phyloP scores from a whole-genome alignment of 352 stramenopile species.

The Phytophthora palmivora region DNA sequence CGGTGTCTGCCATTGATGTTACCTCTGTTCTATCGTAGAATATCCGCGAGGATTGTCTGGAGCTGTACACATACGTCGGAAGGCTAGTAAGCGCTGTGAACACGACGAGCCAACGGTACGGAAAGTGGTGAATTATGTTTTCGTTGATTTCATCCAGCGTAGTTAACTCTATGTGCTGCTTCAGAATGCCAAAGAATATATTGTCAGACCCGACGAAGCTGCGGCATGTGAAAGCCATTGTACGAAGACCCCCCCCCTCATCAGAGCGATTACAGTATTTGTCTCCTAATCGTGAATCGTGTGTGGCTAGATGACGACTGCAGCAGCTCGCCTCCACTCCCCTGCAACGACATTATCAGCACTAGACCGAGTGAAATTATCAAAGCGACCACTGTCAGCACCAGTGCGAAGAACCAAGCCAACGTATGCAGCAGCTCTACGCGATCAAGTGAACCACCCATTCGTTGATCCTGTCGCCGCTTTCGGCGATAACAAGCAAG shows the following conservation, averaged over 20 bases:
- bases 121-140: background rate
- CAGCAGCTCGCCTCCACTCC: constrained; percentile 28
- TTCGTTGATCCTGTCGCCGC: constrained; percentile 12
- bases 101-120: constrained; percentile 32
- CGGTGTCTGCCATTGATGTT: background rate
- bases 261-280: background rate
- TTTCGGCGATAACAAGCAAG: constrained; percentile 11
- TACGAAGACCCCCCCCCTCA: constrained; percentile 31
- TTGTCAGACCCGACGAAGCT: constrained; percentile 73
- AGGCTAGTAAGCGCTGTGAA: constrained; percentile 45
- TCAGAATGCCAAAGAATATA: constrained; percentile 72
- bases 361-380: constrained; percentile 20
- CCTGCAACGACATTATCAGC: constrained; percentile 2
- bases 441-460: constrained; percentile 52
- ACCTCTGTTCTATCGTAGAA: constrained; percentile 38
- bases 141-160: background rate
- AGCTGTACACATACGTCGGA: constrained; percentile 73
- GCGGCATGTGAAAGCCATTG: constrained; percentile 73
- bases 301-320: constrained; percentile 52
- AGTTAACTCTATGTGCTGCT: constrained; percentile 5
- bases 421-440: constrained; percentile 63
- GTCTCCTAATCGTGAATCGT: constrained; percentile 7
- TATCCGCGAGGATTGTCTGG: constrained; percentile 69
- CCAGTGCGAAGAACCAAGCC: constrained; percentile 66
- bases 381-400: constrained; percentile 63